Evolutionary conservation across 106 monocot genomes (phyloP).

Genomic region (Dendrobium catenatum): DNA sequence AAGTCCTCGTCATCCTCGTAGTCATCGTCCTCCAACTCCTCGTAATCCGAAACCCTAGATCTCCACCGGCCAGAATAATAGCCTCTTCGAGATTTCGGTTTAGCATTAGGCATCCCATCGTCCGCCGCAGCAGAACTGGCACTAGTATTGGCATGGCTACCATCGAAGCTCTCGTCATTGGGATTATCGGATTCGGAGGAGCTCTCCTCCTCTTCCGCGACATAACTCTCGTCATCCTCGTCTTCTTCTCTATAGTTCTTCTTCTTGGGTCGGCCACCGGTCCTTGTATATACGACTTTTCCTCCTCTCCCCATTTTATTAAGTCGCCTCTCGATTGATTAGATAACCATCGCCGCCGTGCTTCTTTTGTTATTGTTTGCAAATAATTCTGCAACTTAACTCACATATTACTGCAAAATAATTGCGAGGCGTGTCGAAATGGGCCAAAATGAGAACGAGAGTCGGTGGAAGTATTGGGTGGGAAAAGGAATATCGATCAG

Average conservation of each 20-base stretch:
- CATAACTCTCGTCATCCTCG: constrained; percentile 44
- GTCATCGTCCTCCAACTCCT: constrained; percentile 28
- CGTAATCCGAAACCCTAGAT: constrained; percentile 32
- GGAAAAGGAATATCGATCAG: neutral
- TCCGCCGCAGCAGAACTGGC: constrained; percentile 2
- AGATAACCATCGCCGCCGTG: neutral
- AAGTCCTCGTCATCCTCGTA: constrained; percentile 57
- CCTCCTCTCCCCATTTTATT: constrained; percentile 29
- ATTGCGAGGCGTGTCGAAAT: neutral
- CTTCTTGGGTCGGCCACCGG: constrained; percentile 7
- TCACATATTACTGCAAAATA: neutral
- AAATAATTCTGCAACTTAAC: neutral
- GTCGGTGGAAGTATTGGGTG: neutral
- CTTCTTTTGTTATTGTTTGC: neutral
- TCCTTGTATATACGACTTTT: constrained; percentile 18
- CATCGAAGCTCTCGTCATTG: constrained; percentile 30
- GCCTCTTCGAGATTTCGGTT: constrained; percentile 1
- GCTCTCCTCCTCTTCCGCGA: constrained; percentile 31
- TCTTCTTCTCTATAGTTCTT: constrained; percentile 22
- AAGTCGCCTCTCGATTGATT: neutral
- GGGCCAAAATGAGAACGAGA: neutral
- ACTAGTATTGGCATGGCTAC: constrained; percentile 13
- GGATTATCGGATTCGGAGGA: constrained; percentile 17
- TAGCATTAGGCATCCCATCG: constrained; percentile 5
- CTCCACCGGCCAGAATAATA: constrained; percentile 5